Conservation (phyloP, 2,329 filamentous ascomycete genomes). For the Thielaviopsis punctulata region DNA sequence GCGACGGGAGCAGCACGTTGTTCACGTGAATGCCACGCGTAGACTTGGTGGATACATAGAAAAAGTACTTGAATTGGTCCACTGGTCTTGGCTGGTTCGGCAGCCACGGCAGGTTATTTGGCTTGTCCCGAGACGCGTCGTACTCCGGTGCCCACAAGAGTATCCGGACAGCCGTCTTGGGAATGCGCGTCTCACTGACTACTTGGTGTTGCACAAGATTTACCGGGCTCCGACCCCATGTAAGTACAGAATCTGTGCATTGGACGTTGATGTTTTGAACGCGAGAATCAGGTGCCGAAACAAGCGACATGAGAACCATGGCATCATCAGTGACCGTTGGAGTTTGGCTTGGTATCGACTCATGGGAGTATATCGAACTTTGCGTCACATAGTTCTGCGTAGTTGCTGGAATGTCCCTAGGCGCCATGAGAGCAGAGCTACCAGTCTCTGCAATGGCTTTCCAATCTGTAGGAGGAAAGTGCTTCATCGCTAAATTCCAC, state of each 20-base stretch:
- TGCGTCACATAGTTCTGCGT: no score
- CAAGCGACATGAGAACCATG: conserved; percentile 23
- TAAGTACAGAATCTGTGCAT: conserved; percentile 39
- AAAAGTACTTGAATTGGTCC: conserved; percentile 40
- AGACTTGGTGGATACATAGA: conserved; percentile 66
- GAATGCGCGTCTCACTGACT: conserved; percentile 50
- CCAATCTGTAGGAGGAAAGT: conserved; percentile 32
- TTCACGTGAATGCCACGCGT: conserved; percentile 64
- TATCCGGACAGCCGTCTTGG: conserved; percentile 66
- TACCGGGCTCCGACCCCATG: conserved; percentile 56
- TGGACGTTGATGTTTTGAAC: conserved; percentile 47
- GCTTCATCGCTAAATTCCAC: conserved; percentile 40
- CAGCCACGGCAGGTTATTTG: conserved; percentile 29
- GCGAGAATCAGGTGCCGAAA: conserved; percentile 47
- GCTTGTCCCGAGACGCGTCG: conserved; percentile 36
- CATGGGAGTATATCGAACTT: background rate
- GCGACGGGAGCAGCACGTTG: conserved; percentile 42
- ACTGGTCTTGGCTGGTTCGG: conserved; percentile 14
- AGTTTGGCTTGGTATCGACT: background rate
- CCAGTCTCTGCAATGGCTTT: conserved; percentile 11
- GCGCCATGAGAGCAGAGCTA: background rate
- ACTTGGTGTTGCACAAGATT: conserved; percentile 54
- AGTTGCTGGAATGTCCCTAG: background rate
- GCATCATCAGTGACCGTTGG: background rate
- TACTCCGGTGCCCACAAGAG: conserved; percentile 55